Evolutionary conservation across 208 protist genomes (phyloP), one percentile per base, ranked within the genome.

Genomic region (Endotrypanum monterogeii): DNA sequence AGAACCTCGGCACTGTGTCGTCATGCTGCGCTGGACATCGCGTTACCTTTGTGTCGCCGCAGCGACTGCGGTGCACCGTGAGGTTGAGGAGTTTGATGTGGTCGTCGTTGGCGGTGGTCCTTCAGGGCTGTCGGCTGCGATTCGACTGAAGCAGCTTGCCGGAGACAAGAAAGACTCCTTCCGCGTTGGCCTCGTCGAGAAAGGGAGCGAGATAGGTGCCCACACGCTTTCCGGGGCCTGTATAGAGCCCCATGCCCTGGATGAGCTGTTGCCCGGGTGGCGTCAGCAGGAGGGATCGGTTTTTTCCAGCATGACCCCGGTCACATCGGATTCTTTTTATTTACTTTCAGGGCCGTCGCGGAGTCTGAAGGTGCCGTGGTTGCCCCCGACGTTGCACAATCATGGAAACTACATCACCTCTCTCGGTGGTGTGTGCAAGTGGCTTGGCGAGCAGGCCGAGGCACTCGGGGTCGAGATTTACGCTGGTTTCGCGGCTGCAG

Each of bases 151-250:
- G 80, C 98, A 99, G 86, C 90, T 98, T 54, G 88, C 87, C 52
- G 84, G 83, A 8, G 86, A 94, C 58, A 46, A 81, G 35, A 89
- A 84, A 48, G 78, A 94, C 60, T 96, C 98, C 16, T 73, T 99
- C 54, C 87, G 84, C 52, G 95, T 99, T 0, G 94, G 88, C 51
- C 76, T 99, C 5, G 76, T 99, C 9, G 98, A 99, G 70, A 99
- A 99, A 80, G 98, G 91, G 11, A 94, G 93, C 51, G 97, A 99
- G 78, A 86, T 97, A 69, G 97, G 98, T 68, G 91, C 94, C 12
- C 98, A 99, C 87, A 99, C 96, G 1, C 82, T 99, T 35, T 99
- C 97, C 25, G 99, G 99, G 61, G 97, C 98, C 67, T 98, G 99
- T 39, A 73, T 99, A n/a, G 97, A 99, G 79, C 90, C 98, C 37